These are phyloP conservation scores for Aspergillus sp. DNA, from an alignment of 2,329 filamentous ascomycete genomes.

Conservation along the genomic window DNA sequence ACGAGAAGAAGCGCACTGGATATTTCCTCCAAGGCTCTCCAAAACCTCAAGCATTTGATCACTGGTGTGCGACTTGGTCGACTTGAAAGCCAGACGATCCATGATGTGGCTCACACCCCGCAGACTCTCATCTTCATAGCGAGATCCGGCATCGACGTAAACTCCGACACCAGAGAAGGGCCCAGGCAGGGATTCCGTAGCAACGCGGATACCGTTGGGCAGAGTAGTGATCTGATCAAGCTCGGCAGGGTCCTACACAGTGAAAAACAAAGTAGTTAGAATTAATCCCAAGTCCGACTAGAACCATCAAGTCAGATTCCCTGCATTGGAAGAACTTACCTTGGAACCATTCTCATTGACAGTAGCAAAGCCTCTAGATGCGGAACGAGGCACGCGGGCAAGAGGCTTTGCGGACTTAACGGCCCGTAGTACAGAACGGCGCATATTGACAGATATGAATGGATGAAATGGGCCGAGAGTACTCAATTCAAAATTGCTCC, in stretches of 20 bases:
- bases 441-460: conserved; percentile 32
- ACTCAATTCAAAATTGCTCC: neutral
- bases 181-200: conserved; percentile 89
- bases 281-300: conserved; percentile 9
- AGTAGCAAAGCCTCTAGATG: conserved; percentile 41
- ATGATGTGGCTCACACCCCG: conserved; percentile 94
- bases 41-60: conserved; percentile 87
- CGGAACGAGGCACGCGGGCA: conserved; percentile 35
- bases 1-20: conserved; percentile 92
- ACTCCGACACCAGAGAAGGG: conserved; percentile 94
- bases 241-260: conserved; percentile 73
- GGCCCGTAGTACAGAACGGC: conserved; percentile 44
- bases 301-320: neutral
- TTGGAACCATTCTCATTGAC: conserved; percentile 34
- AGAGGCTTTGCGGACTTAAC: conserved; percentile 42
- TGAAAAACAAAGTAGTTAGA: neutral
- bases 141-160: conserved; percentile 91
- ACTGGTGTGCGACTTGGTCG: conserved; percentile 68
- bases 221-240: conserved; percentile 86
- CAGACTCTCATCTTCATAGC: conserved; percentile 83
- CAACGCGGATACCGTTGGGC: conserved; percentile 89
- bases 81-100: conserved; percentile 93
- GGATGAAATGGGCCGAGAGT: conserved; percentile 8
- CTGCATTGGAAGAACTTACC: conserved; percentile 27
- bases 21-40: conserved; percentile 88